Evolutionary conservation across 2,329 filamentous ascomycete species (phyloP), one percentile per base, ranked within the genome.

Genomic region (Sporothrix protearum): DNA sequence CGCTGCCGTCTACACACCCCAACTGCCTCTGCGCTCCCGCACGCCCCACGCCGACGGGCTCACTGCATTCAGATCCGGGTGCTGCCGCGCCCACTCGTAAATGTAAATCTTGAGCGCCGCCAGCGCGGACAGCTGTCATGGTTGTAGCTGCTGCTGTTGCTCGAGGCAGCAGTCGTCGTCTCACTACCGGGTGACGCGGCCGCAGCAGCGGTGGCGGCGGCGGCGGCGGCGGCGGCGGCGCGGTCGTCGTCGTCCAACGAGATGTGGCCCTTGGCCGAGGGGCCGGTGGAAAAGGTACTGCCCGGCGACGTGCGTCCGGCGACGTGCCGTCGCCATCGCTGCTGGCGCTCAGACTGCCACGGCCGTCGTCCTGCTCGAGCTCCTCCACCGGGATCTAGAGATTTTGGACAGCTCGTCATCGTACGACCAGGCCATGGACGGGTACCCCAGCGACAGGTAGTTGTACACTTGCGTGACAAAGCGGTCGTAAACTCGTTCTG

Each of bases 401-500:
- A 97, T 96, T 78, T 92, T 93, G 76, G 90, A 88, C 25, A 98
- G 84, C 82, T 98, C 95, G 12, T 90, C 87, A 78, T 98, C 95
- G 77, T 92, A 98, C 49, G 88, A 86, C 28, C 91, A 88, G 12
- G 94, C 95, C 77, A 94, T 89, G 45, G 92, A 90, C 2, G 95
- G 94, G 79, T 97, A 97, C 5, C 95, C 95, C 5, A 98, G 86
- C 0, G 93, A 97, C 19, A 98, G 85, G 80, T 98, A 98, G 80
- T 98, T 97, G 85, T 96, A 98, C 8, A 98, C 94, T 80, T 98
- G 95, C 0, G 94, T 97, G 71, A 97, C 89, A 79, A 97, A 97
- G 3, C 85, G 85, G 78, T 97, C 93, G 90, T 85, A 77, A 96
- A 97, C 80, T 97, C 94, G 69, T 81, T 80, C 3, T 82, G 78